phyloP scores from a whole-genome alignment of 371 early-diverging fungal genomes.

The Apophysomyces elegans region DNA sequence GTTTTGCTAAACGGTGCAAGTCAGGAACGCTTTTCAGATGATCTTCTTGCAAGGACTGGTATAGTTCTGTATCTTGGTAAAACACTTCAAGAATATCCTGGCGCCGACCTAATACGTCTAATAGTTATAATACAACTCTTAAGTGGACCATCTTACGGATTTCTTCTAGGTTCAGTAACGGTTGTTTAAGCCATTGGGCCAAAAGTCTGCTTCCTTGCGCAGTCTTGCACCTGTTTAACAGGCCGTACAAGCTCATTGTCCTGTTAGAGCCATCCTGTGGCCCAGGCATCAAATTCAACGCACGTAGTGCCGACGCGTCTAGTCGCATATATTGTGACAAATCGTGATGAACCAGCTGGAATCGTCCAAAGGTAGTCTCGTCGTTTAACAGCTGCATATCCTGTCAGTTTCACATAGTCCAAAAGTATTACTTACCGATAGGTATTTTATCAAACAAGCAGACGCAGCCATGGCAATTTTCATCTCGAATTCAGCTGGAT shows the following conservation, averaged over 20 bases:
- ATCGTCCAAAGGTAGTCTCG: conserved; percentile 77
- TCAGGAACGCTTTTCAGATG: conserved; percentile 87
- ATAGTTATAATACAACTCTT: neutral
- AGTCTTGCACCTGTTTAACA: conserved; percentile 91
- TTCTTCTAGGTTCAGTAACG: conserved; percentile 73
- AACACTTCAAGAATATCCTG: conserved; percentile 84
- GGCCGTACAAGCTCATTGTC: conserved; percentile 82
- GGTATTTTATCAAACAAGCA: conserved; percentile 81
- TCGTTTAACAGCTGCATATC: conserved; percentile 65
- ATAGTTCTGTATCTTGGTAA: conserved; percentile 66
- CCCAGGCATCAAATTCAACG: conserved; percentile 86
- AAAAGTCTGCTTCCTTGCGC: conserved; percentile 88
- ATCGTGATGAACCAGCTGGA: conserved; percentile 71
- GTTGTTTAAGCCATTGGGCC: conserved; percentile 95
- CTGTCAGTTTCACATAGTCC: neutral
- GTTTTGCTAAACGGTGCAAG: conserved; percentile 82
- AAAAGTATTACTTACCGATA: conserved; percentile 48
- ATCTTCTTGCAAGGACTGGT: conserved; percentile 75
- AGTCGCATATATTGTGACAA: conserved; percentile 91
- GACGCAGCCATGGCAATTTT: conserved; percentile 79
- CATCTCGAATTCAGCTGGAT: conserved; percentile 80
- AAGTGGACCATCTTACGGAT: conserved; percentile 58
- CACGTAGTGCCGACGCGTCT: conserved; percentile 89
- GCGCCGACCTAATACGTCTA: conserved; percentile 56
- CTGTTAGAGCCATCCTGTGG: conserved; percentile 80